phyloP scores from a whole-genome alignment of 371 early-diverging fungal species.

The Hamiltosporidium tvaerminnensis region DNA sequence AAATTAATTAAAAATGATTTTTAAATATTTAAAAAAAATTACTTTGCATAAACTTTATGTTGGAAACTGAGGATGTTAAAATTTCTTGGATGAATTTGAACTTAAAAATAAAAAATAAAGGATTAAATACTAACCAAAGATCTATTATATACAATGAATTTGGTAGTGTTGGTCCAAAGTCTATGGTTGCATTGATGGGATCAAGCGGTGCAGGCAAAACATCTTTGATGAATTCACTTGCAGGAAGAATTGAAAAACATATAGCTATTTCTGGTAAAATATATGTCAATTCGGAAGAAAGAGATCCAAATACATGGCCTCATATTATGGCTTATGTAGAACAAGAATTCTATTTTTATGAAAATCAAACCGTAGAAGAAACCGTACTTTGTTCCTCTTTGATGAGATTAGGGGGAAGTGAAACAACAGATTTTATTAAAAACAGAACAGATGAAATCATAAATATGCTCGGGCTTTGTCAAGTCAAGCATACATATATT shows the following conservation, averaged over 20 bases:
- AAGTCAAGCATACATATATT: slow-evolving; percentile 10
- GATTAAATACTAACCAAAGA: neutral
- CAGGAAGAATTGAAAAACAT: slow-evolving; percentile 62
- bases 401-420: slow-evolving; percentile 6
- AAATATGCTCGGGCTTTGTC: slow-evolving; percentile 18
- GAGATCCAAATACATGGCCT: slow-evolving; percentile 35
- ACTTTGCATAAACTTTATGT: too few relatives aligned
- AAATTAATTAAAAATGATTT: too few relatives aligned
- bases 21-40: too few relatives aligned
- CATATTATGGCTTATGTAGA: slow-evolving; percentile 53
- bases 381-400: slow-evolving; percentile 26
- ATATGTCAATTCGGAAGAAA: slow-evolving; percentile 61
- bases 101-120: neutral
- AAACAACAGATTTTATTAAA: slow-evolving; percentile 9
- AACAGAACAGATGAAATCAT: slow-evolving; percentile 15
- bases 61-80: too few relatives aligned
- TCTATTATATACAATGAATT: neutral
- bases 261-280: slow-evolving; percentile 62
- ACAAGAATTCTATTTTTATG: slow-evolving; percentile 55
- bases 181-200: neutral
- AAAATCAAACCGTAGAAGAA: slow-evolving; percentile 46
- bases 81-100: too few relatives aligned
- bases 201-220: slow-evolving; percentile 62
- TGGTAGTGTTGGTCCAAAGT: neutral
- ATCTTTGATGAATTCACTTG: slow-evolving; percentile 65